A percentile compares a stretch with the other conserved stretches of the same genome.
Conservation (phyloP, 257 asterid genomes). For the Solanum commersonii region DNA sequence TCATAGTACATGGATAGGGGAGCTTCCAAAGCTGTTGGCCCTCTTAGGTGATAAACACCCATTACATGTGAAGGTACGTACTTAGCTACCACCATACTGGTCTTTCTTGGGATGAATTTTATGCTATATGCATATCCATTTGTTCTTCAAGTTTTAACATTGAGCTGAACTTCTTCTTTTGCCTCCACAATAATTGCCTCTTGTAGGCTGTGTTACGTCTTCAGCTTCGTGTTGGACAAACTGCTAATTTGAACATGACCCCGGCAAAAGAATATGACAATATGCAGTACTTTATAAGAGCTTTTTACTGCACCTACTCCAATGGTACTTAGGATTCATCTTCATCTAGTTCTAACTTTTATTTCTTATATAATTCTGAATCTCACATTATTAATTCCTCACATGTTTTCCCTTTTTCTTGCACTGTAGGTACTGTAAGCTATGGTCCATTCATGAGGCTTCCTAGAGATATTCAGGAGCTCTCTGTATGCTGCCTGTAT, state of each 20-base stretch:
- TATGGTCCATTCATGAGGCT: conserved; percentile 83
- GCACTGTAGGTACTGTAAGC: conserved; percentile 20
- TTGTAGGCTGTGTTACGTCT: conserved; percentile 71
- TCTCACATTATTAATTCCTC: conserved; percentile 1
- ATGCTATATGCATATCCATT: neutral
- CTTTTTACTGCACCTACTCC: conserved; percentile 38
- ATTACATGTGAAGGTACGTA: conserved; percentile 54
- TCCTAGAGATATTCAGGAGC: conserved; percentile 67
- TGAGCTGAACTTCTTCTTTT: neutral
- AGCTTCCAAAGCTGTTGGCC: conserved; percentile 62
- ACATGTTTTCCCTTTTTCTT: neutral
- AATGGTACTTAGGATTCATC: conserved; percentile 31
- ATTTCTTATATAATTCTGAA: conserved; percentile 3
- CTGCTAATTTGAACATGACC: conserved; percentile 34
- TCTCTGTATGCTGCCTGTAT: conserved; percentile 68
- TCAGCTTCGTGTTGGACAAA: conserved; percentile 54
- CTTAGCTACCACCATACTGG: conserved; percentile 4
- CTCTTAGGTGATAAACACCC: conserved; percentile 54
- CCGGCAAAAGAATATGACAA: conserved; percentile 47
- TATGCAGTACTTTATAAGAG: conserved; percentile 30
- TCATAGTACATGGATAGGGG: conserved; percentile 49
- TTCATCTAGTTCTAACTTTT: neutral
- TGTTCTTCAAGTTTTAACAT: neutral
- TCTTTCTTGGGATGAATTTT: neutral
- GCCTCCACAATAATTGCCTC: conserved; percentile 9